Percentiles rank a stretch among this genome's conserved stretches.
phyloP scores from a whole-genome alignment of 2,329 filamentous ascomycete species.

The Neonectria sp. region DNA sequence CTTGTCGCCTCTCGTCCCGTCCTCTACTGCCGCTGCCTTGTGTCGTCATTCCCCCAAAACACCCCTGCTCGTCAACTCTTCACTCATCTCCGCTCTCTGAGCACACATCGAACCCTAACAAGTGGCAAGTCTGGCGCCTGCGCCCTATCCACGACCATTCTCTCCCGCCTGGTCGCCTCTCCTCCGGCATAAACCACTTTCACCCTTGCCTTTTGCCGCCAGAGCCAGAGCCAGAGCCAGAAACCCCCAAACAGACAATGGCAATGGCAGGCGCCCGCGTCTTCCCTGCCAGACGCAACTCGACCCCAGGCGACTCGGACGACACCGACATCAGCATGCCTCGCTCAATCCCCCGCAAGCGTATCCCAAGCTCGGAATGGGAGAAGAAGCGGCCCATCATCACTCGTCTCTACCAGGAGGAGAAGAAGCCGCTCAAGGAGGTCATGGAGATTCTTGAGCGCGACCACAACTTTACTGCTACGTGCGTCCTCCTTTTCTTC shows the following conservation, averaged over 20 bases:
- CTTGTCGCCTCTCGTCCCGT: neutral
- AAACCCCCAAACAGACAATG: slow-evolving; percentile 13
- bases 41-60: slow-evolving; percentile 21
- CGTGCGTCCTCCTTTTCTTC: slow-evolving; percentile 48
- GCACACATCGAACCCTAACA: slow-evolving; percentile 24
- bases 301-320: slow-evolving; percentile 47
- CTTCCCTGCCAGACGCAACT: slow-evolving; percentile 43
- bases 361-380: slow-evolving; percentile 52
- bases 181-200: neutral
- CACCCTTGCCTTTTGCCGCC: neutral
- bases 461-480: slow-evolving; percentile 56
- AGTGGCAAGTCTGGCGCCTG: slow-evolving; percentile 6
- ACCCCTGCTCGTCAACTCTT: slow-evolving; percentile 9
- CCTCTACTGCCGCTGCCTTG: slow-evolving; percentile 12
- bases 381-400: slow-evolving; percentile 55
- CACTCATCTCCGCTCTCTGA: slow-evolving; percentile 10
- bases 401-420: slow-evolving; percentile 57
- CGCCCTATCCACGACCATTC: neutral
- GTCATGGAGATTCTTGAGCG: slow-evolving; percentile 57
- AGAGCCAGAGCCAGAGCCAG: no score
- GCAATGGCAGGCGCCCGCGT: slow-evolving; percentile 42
- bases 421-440: slow-evolving; percentile 58
- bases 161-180: slow-evolving; percentile 1
- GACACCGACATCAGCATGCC: slow-evolving; percentile 48
- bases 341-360: slow-evolving; percentile 47